These are phyloP conservation scores for Sporodiniella umbellata DNA, from an alignment of 371 early-diverging fungal species.

Conservation along the genomic window DNA sequence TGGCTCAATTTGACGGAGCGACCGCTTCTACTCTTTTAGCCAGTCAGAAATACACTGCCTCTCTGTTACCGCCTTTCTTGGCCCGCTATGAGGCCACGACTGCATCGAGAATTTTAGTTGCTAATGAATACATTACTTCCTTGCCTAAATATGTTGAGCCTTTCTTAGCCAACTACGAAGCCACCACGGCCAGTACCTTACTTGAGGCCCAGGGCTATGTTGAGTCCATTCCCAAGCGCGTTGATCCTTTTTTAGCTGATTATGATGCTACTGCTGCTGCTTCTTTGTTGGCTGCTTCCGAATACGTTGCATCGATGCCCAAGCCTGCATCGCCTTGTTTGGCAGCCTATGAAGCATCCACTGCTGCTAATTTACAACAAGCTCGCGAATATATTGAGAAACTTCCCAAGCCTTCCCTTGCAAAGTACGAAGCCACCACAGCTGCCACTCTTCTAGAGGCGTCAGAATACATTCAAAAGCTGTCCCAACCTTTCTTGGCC, in stretches of 20 bases:
- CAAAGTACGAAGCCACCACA: slow-evolving; percentile 1
- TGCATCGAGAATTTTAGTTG: slow-evolving; percentile 1
- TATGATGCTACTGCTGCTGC: slow-evolving; percentile 13
- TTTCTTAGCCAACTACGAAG: slow-evolving; percentile 9
- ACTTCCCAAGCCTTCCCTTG: background rate
- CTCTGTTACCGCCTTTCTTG: background rate
- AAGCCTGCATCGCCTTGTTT: background rate
- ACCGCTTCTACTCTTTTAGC: slow-evolving; percentile 1
- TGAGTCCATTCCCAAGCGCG: background rate
- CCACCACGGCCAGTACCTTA: background rate
- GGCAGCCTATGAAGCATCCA: slow-evolving; percentile 2
- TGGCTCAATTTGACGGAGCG: background rate
- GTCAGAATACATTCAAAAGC: background rate
- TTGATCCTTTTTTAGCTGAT: slow-evolving; percentile 1
- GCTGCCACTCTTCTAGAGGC: background rate
- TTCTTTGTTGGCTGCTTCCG: background rate
- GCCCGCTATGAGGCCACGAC: slow-evolving; percentile 4
- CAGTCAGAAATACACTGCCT: background rate
- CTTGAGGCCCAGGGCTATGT: background rate
- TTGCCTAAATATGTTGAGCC: slow-evolving; percentile 3
- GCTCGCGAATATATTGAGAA: background rate
- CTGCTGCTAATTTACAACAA: background rate
- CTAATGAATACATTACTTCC: background rate
- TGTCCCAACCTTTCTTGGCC: slow-evolving; percentile 7
- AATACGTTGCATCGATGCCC: slow-evolving; percentile 1